These are phyloP conservation scores for Exserohilum rostratum DNA, from an alignment of 2,329 filamentous ascomycete species.

Conservation along the genomic window DNA sequence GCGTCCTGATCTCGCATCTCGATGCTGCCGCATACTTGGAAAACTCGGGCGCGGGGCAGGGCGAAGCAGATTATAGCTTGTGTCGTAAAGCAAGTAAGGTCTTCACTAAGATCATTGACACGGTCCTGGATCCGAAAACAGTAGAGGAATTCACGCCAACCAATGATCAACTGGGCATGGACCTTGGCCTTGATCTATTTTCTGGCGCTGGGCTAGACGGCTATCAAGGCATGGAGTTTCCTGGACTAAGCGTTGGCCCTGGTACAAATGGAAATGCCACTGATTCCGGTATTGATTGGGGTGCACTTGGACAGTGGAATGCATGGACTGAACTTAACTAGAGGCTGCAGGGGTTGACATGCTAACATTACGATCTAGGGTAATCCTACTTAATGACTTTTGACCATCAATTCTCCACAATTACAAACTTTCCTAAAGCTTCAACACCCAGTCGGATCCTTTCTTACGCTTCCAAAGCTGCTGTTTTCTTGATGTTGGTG, in stretches of 20 bases:
- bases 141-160: conserved; percentile 21
- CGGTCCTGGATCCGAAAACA: conserved; percentile 33
- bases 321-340: conserved; percentile 11
- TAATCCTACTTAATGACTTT: background rate
- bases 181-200: conserved; percentile 33
- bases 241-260: conserved; percentile 19
- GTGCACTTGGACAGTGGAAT: conserved; percentile 37
- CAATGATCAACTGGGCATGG: conserved; percentile 17
- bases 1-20: conserved; percentile 49
- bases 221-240: conserved; percentile 39
- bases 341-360: no score
- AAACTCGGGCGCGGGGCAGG: conserved; percentile 39
- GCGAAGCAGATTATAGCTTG: conserved; percentile 44
- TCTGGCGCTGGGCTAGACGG: conserved; percentile 35
- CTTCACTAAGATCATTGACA: conserved; percentile 40
- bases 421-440: no score
- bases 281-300: conserved; percentile 29
- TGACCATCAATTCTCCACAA: no score
- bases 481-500: conserved; percentile 3
- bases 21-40: conserved; percentile 40
- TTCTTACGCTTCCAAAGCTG: background rate
- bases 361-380: conserved; percentile 4
- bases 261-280: conserved; percentile 14
- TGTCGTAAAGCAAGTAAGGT: conserved; percentile 39
- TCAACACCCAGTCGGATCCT: no score